Evolutionary conservation across 1,139 yeast species (phyloP), one percentile per base, ranked within the genome.

Genomic region (Suzukiozyma palmioleophila): DNA sequence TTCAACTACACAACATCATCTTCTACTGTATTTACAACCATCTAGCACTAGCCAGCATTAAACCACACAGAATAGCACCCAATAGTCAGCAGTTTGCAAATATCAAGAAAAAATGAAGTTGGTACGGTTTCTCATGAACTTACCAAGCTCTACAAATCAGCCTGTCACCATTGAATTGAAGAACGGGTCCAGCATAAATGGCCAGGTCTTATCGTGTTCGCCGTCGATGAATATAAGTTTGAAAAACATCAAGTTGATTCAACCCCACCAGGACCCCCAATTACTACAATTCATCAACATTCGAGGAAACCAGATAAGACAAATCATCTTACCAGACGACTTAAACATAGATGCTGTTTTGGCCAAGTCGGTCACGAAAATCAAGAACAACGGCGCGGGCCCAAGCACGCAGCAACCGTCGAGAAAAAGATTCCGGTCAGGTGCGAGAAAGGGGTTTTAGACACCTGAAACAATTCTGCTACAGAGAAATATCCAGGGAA

Each of bases 141-240:
- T 92, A 45, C 75, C 76, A 25, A 57, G 62, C 43, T 60, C 73
- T 50, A 80, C 85, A 35, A 82, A 81, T 46, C 97, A 90, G 62
- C 81, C 90, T 34, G 92, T 92, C 7, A 92, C 94, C 39, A 87
- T 92, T 21, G 98, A 92, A 58, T 70, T 92, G 54, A 92, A 92
- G 60, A 89, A 92, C 60, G 97, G 97, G 26, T 62, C 60, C 43
- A 60, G 70, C 11, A 62, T 69, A 24, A 62, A 62, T 43, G 77
- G 77, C 1, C 71, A 67, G 45, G 53, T 92, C 32, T 77, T 86
- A 33, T 79, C 90, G 6, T 96, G 95, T 33, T 75, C 95, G 4
- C 96, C 97, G 26, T 79, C 86, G 50, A 92, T 92, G 98, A 92
- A 92, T 63, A 81, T 94, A 33, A 81, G 90, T 5, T 63, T 92